phyloP scores from a whole-genome alignment of 1,284 basidiomycete genomes.

The Jaminaea rosea region DNA sequence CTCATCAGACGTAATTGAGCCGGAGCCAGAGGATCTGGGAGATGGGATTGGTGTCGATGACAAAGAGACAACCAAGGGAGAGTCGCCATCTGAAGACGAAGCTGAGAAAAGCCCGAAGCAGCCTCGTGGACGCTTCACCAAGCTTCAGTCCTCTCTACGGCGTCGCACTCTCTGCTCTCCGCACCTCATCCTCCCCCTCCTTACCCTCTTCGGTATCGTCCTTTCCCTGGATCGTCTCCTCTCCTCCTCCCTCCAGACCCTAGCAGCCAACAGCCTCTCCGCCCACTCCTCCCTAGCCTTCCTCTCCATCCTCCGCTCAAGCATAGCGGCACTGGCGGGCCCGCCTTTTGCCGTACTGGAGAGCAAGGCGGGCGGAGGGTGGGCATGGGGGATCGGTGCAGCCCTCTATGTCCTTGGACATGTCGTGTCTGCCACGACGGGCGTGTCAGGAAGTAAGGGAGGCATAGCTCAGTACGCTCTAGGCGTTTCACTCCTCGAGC shows the following conservation, averaged over 20 bases:
- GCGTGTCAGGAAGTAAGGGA: neutral
- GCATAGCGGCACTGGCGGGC: constrained; percentile 11
- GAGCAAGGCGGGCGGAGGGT: constrained; percentile 2
- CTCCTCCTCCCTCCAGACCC: constrained; percentile 12
- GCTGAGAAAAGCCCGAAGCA: no score
- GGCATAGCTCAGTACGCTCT: constrained; percentile 1
- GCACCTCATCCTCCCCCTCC: constrained; percentile 3
- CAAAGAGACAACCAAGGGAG: no score
- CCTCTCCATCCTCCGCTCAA: constrained; percentile 6
- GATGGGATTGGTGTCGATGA: no score
- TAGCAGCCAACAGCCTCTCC: constrained; percentile 11
- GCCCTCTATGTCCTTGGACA: constrained; percentile 8
- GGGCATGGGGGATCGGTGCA: constrained; percentile 3
- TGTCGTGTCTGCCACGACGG: neutral
- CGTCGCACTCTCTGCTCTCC: no score
- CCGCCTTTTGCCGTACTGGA: constrained; percentile 9
- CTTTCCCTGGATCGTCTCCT: constrained; percentile 11
- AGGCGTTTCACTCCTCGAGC: constrained; percentile 8
- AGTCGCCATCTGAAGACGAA: no score
- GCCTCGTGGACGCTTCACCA: no score
- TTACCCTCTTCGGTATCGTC: constrained; percentile 9
- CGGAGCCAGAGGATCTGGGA: no score
- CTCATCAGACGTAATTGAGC: no score
- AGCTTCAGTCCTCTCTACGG: no score
- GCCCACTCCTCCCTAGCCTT: constrained; percentile 7